A percentile compares a stretch with the other conserved stretches of the same genome.
Evolutionary conservation across 208 protist species (phyloP).

Genomic region (Trypanosoma congolense): DNA sequence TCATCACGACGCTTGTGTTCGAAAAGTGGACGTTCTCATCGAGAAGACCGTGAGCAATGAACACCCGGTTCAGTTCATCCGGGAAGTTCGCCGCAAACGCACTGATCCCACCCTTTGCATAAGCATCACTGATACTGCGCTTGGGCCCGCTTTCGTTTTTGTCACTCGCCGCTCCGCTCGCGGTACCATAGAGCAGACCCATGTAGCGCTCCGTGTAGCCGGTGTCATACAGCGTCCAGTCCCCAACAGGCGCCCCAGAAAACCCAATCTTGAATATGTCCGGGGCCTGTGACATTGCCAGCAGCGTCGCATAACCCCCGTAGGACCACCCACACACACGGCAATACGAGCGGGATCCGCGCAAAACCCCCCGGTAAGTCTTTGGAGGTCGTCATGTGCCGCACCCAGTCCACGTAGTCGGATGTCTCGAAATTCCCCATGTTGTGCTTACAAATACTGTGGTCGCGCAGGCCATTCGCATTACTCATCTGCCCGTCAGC

Average conservation of each 20-base stretch:
- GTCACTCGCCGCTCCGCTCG: constrained; percentile 16
- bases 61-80: constrained; percentile 81
- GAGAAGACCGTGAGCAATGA: constrained; percentile 88
- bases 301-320: constrained; percentile 83
- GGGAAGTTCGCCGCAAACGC: constrained; percentile 69
- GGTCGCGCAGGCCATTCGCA: constrained; percentile 68
- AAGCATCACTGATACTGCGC: constrained; percentile 35
- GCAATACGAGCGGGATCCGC: constrained; percentile 68
- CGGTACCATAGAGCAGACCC: constrained; percentile 45
- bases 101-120: constrained; percentile 53
- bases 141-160: too few species aligned
- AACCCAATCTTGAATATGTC: constrained; percentile 80
- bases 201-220: constrained; percentile 90
- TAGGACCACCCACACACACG: constrained; percentile 89
- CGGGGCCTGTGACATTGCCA: constrained; percentile 77
- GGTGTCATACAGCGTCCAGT: constrained; percentile 89
- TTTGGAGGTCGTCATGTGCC: constrained; percentile 30
- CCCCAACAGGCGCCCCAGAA: constrained; percentile 75
- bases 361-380: constrained; percentile 31
- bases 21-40: constrained; percentile 94
- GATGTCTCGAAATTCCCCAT: constrained; percentile 81
- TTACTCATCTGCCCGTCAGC: constrained; percentile 87
- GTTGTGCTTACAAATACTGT: constrained; percentile 80
- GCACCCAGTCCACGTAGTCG: constrained; percentile 74
- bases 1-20: constrained; percentile 70